These are phyloP conservation scores for Ophiostoma pallidulum DNA, from an alignment of 2,329 filamentous ascomycete species.

Conservation along the genomic window DNA sequence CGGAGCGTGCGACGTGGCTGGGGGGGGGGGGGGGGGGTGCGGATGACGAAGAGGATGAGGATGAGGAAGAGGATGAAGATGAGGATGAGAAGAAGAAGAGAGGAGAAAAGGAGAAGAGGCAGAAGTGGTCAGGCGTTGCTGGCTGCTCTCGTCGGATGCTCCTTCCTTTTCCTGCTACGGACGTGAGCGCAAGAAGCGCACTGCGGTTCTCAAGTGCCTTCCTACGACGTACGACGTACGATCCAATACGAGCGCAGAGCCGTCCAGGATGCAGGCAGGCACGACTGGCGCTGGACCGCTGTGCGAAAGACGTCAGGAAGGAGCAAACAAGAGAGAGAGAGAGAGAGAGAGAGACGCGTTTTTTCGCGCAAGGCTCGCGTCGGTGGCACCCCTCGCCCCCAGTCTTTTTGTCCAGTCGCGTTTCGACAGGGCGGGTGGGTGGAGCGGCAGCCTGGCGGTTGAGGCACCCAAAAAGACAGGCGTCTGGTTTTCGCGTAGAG, in stretches of 20 bases:
- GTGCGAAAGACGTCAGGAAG: background rate
- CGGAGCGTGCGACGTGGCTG: constrained; percentile 6
- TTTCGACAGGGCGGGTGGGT: no score
- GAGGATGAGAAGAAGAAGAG: background rate
- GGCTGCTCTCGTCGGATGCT: background rate
- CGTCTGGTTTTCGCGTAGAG: constrained; percentile 2
- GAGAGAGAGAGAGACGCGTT: no score
- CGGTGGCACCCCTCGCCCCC: background rate
- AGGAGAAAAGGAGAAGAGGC: background rate
- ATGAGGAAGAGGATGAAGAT: background rate
- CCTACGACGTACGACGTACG: no score
- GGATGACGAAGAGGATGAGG: background rate
- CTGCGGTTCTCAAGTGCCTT: no score
- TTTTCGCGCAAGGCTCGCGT: constrained; percentile 17
- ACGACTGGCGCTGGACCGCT: background rate
- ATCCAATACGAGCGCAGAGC: background rate
- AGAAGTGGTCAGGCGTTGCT: no score
- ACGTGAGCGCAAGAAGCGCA: background rate
- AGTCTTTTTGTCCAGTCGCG: no score
- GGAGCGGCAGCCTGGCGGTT: background rate
- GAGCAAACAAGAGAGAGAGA: background rate
- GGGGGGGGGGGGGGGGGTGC: background rate
- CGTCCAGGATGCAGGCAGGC: no score
- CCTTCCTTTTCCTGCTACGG: background rate
- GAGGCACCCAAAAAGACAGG: background rate